Evolutionary conservation across 164 flowering plant genomes (phyloP), one percentile per base, ranked within the genome.

Genomic region (Pachysandra terminalis): DNA sequence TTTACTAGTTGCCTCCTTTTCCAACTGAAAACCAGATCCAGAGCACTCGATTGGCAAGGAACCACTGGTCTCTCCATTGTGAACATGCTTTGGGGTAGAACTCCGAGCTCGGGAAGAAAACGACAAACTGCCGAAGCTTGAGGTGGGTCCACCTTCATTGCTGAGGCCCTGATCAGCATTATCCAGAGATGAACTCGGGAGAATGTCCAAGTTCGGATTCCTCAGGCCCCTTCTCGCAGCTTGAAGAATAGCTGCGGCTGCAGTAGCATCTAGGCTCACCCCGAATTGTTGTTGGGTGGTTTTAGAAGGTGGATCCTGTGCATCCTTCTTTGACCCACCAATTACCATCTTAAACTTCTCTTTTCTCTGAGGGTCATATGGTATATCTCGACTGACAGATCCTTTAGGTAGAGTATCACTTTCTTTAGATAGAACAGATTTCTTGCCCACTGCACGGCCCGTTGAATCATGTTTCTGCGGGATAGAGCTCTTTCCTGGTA

Each of bases 271-370:
- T 52, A 86, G 78, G 64, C 73, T 75, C 63, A 85, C 68, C 57
- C 81, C 89, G 72, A 48, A 13, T 41, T 81, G 80, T 19, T 76
- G 85, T 67, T 75, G 81, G 6, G 68, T 8, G 1, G 79, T 61
- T 78, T 79, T 88, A 5, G 88, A 63, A 24, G 59, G 81, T 2
- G 83, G 15, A 82, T 91, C 96, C 23, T 75, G 82, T 57, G 69
- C 65, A 61, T 90, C 97, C 78, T 85, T 93, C 80, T 92, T 92
- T 53, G 83, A 65, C 73, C 87, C 93, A 41, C 89, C 81, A 64
- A 92, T 82, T 25, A 87, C 82, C 99, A 92, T 95, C 71, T 82
- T 90, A 78, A 95, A 90, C 82, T 90, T 92, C 74, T 89, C 97
- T 78, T 89, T 92, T 75, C 79, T 84, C 65, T 88, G 86, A 48